Conservation (phyloP, 257 asterid genomes). For the Salvia hispanica region DNA sequence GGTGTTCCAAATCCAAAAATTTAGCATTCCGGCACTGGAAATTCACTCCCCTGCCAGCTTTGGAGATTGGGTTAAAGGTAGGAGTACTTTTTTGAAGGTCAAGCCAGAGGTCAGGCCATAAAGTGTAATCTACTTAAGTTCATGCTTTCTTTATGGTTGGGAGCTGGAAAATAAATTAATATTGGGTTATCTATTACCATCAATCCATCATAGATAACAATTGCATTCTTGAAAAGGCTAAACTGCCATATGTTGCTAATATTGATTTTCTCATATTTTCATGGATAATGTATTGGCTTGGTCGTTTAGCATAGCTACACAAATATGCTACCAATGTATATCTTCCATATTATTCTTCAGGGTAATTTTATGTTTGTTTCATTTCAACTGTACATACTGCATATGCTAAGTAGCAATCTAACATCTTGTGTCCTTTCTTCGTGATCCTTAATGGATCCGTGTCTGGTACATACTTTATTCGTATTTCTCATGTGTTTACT, state of each 20-base stretch:
- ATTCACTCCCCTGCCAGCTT: no score
- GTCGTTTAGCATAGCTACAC: not conserved
- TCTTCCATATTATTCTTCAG: not conserved
- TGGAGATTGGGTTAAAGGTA: no score
- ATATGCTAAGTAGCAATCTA: not conserved
- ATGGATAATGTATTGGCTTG: slow-evolving; percentile 10
- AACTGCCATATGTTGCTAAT: slow-evolving; percentile 7
- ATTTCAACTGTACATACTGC: not conserved
- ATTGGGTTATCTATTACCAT: slow-evolving; percentile 15
- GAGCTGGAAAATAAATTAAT: not conserved
- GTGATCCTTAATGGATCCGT: not conserved
- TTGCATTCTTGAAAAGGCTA: not conserved
- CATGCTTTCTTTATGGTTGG: not conserved
- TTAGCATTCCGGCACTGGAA: no score
- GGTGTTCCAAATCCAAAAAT: no score
- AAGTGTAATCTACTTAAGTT: no score
- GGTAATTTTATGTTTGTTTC: not conserved
- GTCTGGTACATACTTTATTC: not conserved
- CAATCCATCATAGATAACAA: not conserved
- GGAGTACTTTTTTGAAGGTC: no score
- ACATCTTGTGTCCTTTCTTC: not conserved
- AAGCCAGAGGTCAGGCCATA: no score
- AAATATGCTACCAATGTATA: not conserved
- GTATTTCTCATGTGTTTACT: not conserved
- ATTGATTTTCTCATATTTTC: not conserved